Base-by-base conservation (phyloP, 306 rosid genomes). In the Coriaria nepalensis region DNA sequence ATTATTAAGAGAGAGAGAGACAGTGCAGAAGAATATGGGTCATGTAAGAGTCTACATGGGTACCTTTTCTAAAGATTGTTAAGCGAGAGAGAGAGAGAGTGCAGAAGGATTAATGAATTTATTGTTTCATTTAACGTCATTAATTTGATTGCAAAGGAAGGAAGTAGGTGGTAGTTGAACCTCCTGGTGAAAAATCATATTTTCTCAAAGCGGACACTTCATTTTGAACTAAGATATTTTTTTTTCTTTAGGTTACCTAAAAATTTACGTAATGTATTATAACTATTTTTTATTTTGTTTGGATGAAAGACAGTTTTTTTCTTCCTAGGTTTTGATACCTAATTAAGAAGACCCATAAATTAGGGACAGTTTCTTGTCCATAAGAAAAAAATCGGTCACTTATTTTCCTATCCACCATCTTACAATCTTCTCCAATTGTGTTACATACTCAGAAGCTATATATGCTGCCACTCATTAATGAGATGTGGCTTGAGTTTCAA, bases 161-260 rank as follows among this genome's bases (percentile, higher is more conserved):
- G 59, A 44, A 65, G 87, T 83, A 49, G 94, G 86, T 83, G 94
- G 93, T 87, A 10, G 96, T 87, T 87, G 86, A 83, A 87, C 94
- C 80, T 38, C 68, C 77, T 47, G 12, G 53, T 6, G 55, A 57
- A 55, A 33, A 46, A 64, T 34, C 75, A 53, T 52, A 36, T 60
- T 66, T 52, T 52, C n/a, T 44, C 29, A 39, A 39, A 10, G n/a
- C 50, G 33, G 47, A 45, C 50, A 10, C 9, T 36, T 44, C 50
- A 49, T 10, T 35, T 10, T 52, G 67, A 37, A 52, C 60, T 55
- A 52, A 60, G 56, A 52, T 40, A n/a, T 48, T 33, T 52, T 39
- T 35, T 29, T 56, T 59, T 75, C 56, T 9, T 6, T 7, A 10
- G n/a, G 9, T 7, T 20, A 2, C 37, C 11, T 6, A 9, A 9